Conservation (phyloP, 108 stramenopile genomes). For the Cyclotella atomus region DNA sequence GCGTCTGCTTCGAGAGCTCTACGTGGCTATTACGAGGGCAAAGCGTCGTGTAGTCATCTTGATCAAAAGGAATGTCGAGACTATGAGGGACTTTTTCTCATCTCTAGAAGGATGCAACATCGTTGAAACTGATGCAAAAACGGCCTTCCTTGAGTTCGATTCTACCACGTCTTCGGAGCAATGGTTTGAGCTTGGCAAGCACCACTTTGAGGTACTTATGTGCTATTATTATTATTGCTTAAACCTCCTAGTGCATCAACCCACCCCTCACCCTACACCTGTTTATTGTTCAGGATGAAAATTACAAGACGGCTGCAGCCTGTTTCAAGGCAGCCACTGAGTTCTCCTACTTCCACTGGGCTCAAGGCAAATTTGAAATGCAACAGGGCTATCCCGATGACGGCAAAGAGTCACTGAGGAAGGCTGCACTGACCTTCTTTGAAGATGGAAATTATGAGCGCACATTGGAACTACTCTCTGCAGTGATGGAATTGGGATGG, state of each 20-base stretch:
- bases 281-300: conserved; percentile 11
- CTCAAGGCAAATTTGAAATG: conserved; percentile 7
- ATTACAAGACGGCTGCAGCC: conserved; percentile 23
- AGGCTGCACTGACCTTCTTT: conserved; percentile 10
- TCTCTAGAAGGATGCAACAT: conserved; percentile 17
- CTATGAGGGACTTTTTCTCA: conserved; percentile 10
- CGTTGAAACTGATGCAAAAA: conserved; percentile 19
- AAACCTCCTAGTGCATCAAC: no score
- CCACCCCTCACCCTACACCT: no score
- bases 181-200: conserved; percentile 20
- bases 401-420: conserved; percentile 12
- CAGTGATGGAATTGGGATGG: conserved; percentile 12
- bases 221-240: no score
- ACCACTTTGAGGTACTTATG: conserved; percentile 12
- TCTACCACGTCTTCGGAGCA: conserved; percentile 12
- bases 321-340: conserved; percentile 36
- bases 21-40: conserved; percentile 32
- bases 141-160: conserved; percentile 25
- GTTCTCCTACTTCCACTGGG: conserved; percentile 16
- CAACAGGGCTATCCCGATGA: neutral
- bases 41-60: conserved; percentile 37
- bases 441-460: conserved; percentile 6
- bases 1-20: conserved; percentile 33
- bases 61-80: neutral
- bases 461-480: conserved; percentile 8